Evolutionary conservation across 192 early-diverging fungal species (phyloP).

Genomic region (Lunasporangiospora selenospora): DNA sequence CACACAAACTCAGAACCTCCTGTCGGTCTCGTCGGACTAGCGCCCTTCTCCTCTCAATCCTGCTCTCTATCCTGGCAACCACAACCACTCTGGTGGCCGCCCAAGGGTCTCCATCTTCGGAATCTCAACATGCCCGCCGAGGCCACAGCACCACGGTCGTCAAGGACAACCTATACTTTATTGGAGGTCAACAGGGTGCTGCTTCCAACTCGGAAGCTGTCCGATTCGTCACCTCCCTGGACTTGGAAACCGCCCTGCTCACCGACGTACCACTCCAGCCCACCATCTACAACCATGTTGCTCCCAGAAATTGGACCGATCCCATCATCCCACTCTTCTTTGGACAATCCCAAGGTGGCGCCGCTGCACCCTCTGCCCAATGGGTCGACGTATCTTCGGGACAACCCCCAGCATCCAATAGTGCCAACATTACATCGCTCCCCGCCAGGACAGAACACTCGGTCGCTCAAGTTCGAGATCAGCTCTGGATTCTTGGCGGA

Average conservation of each 20-base stretch:
- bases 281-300: constrained; percentile 18
- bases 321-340: not conserved
- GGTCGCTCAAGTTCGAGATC: constrained; percentile 20
- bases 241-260: constrained; percentile 8
- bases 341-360: not conserved
- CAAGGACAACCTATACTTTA: constrained; percentile 24
- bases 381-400: constrained; percentile 20
- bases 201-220: not conserved
- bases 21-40: no score
- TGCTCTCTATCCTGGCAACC: no score
- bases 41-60: no score
- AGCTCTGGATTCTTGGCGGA: constrained; percentile 25
- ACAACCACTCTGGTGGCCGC: no score
- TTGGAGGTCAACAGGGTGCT: constrained; percentile 18
- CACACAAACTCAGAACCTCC: no score
- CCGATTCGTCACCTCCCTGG: constrained; percentile 11
- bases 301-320: not conserved
- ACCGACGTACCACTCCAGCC: constrained; percentile 2
- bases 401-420: not conserved
- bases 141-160: constrained; percentile 26
- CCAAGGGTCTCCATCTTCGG: no score
- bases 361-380: not conserved
- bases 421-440: not conserved
- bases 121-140: no score
- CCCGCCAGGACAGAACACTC: constrained; percentile 5